phyloP scores from a whole-genome alignment of 306 rosid species.

The Begonia masoniana region DNA sequence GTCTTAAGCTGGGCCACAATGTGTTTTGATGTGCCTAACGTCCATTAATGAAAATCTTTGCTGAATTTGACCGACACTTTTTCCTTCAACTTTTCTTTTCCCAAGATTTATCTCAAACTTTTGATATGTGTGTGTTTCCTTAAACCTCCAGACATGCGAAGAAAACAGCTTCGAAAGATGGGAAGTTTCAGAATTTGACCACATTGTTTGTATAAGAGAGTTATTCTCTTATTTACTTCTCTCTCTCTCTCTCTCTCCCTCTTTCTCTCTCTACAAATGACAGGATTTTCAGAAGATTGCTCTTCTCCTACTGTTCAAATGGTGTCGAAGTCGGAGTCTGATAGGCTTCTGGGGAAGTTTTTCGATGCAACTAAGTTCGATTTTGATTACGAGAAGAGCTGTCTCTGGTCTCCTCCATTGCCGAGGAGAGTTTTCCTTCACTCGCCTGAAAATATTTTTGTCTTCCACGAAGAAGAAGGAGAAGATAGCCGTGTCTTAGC shows the following conservation, averaged over 20 bases:
- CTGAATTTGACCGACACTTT: neutral
- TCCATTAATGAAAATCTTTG: neutral
- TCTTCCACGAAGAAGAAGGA: neutral
- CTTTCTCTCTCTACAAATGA: conserved; percentile 13
- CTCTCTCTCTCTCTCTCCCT: neutral
- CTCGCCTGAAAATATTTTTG: conserved; percentile 20
- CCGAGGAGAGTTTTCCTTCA: conserved; percentile 23
- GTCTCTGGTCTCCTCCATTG: conserved; percentile 56
- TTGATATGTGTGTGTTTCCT: neutral
- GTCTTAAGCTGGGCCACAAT: neutral
- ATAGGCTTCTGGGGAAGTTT: conserved; percentile 53
- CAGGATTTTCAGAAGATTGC: conserved; percentile 6
- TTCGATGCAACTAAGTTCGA: conserved; percentile 40
- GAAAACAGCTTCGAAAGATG: too few relatives aligned
- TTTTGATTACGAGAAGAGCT: conserved; percentile 39
- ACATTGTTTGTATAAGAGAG: too few relatives aligned
- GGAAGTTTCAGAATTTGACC: too few relatives aligned
- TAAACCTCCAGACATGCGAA: neutral
- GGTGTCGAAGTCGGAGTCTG: conserved; percentile 42
- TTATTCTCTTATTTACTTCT: neutral
- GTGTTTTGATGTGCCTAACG: neutral
- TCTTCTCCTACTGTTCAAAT: conserved; percentile 19
- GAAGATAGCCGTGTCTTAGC: conserved; percentile 11
- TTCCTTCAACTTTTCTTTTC: neutral
- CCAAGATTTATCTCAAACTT: neutral